Percentiles rank a stretch among this genome's conserved stretches.
These are phyloP conservation scores for Tulasnella sp. DNA, from an alignment of 768 basidiomycete genomes.

Conservation along the genomic window DNA sequence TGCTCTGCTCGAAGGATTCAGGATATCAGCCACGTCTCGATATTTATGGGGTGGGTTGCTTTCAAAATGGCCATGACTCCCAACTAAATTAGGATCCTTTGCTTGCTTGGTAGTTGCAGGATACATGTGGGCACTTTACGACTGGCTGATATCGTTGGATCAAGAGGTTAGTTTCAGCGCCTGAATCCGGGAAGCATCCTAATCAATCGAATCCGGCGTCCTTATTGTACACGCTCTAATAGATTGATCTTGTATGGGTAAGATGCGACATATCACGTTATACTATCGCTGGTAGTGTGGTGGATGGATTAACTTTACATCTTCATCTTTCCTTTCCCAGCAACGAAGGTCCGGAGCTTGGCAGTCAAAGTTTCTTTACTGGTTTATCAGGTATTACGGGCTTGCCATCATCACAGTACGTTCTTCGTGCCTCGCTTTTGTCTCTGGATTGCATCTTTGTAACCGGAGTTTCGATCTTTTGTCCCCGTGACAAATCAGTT, in stretches of 20 bases:
- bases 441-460: background rate
- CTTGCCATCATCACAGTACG: constrained; percentile 10
- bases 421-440: background rate
- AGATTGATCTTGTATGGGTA: constrained; percentile 1
- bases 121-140: constrained; percentile 12
- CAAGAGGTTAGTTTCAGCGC: constrained; percentile 13
- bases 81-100: background rate
- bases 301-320: background rate
- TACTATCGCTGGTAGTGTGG: background rate
- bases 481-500: background rate
- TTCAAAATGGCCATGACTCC: background rate
- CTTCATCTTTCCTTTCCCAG: background rate
- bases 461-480: too few species aligned
- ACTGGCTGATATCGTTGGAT: constrained; percentile 16
- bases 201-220: background rate
- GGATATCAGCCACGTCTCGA: background rate
- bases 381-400: constrained; percentile 15
- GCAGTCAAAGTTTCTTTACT: constrained; percentile 14
- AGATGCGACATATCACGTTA: too few species aligned
- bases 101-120: background rate
- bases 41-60: background rate
- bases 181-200: background rate
- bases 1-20: background rate
- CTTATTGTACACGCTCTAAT: background rate
- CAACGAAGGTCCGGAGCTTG: background rate